Base-by-base conservation (phyloP, 371 early-diverging fungal species). In the Mortierella sp. region DNA sequence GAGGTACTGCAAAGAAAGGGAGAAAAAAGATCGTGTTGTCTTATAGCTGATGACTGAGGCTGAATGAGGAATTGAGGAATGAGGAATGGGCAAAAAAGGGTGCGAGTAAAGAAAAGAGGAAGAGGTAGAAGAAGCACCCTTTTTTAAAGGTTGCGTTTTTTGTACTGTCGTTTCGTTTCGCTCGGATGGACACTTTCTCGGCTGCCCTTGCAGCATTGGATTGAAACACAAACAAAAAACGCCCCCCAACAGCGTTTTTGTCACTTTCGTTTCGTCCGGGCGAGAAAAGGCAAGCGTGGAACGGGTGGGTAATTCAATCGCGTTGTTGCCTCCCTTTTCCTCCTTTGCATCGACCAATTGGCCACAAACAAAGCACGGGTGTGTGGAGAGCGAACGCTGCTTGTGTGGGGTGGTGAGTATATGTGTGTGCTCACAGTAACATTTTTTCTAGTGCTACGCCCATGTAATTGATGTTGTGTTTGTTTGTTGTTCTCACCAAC, bases 121-220 rank as follows among this genome's bases (percentile, higher is more conserved):
- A 41, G 34, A 40, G 22, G 61, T 45, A 50, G 44, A 47, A 31
- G 19, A 34, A n/a, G 26, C 14, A n/a, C n/a, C n/a, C n/a, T n/a
- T n/a, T n/a, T n/a, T n/a, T n/a, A n/a, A n/a, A n/a, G 40, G 40
- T 52, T 55, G 16, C 13, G 26, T 50, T 68, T 47, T 8, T 37
- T 40, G 11, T 52, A 2, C 31, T 55, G 11, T 14, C n/a, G 22
- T n/a, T 50, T 50, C 50, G 50, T 10, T 50, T n/a, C n/a, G n/a
- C 55, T 55, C 55, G 31, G 55, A 29, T 31, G 37, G 31, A 16
- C 22, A 53, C 53, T 29, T 14, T 19, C 58, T 58, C 58, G 58
- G 58, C 58, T 58, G 58, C 58, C 58, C 58, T 58, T 31, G 37
- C 58, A 58, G 58, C 34, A 58, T 29, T 31, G 58, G n/a, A n/a